Evolutionary conservation across 805 yeast genomes (phyloP).

Genomic region (Saccharomycopsis schoenii): DNA sequence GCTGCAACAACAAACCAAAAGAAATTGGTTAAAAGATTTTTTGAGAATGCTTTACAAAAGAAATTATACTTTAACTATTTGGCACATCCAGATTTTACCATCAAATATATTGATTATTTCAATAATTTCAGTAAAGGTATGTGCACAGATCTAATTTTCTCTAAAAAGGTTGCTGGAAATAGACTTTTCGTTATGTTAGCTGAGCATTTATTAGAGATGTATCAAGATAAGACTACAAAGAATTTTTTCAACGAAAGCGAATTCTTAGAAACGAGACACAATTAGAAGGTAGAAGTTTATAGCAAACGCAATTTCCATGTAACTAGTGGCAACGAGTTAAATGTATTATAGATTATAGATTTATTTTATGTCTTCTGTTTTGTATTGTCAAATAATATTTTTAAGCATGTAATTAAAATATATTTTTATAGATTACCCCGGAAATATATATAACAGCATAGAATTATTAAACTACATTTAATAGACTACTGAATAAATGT

Average conservation of each 20-base stretch:
- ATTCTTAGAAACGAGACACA: not conserved
- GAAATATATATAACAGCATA: too few relatives aligned
- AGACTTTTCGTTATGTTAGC: not conserved
- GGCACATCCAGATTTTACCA: not conserved
- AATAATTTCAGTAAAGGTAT: constrained; percentile 4
- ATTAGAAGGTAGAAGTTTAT: not conserved
- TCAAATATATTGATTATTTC: not conserved
- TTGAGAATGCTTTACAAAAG: not conserved
- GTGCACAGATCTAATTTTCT: constrained; percentile 4
- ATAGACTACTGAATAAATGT: too few relatives aligned
- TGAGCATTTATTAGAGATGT: not conserved
- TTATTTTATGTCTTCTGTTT: not conserved
- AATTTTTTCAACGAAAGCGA: not conserved
- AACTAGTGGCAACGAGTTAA: not conserved
- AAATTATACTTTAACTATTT: not conserved
- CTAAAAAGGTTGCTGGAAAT: not conserved
- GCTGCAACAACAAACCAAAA: not conserved
- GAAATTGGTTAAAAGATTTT: not conserved
- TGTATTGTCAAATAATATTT: too few relatives aligned
- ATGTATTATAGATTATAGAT: too few relatives aligned
- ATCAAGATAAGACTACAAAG: not conserved
- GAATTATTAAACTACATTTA: too few relatives aligned
- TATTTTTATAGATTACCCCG: too few relatives aligned
- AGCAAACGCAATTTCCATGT: not conserved
- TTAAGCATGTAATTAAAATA: too few relatives aligned